phyloP scores from a whole-genome alignment of 768 basidiomycete genomes.

The Hypholoma sublateritium region DNA sequence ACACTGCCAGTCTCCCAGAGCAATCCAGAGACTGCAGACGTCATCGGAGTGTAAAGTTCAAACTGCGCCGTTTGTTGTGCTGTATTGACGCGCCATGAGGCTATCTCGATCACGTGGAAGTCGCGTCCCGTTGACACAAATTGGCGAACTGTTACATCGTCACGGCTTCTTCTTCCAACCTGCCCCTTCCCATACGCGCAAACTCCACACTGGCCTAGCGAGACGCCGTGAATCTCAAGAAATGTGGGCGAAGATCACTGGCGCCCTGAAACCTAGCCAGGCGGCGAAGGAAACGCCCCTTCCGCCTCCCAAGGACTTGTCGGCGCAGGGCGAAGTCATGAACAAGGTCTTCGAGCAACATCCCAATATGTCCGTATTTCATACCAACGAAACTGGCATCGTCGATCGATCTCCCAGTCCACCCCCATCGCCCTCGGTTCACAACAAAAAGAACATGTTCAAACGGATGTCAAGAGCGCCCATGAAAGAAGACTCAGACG shows the following conservation, averaged over 20 bases:
- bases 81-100: conserved; percentile 7
- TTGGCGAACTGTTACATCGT: conserved; percentile 17
- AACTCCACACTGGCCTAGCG: conserved; percentile 3
- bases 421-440: conserved; percentile 52
- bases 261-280: conserved; percentile 48
- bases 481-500: conserved; percentile 39
- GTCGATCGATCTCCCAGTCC: conserved; percentile 32
- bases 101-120: conserved; percentile 25
- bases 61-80: neutral
- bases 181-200: conserved; percentile 8
- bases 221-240: neutral
- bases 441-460: conserved; percentile 48
- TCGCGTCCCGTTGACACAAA: conserved; percentile 21
- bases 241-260: conserved; percentile 68
- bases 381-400: conserved; percentile 32
- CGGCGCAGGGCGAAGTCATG: conserved; percentile 41
- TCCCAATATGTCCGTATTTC: conserved; percentile 60
- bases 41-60: too few relatives aligned
- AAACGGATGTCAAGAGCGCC: conserved; percentile 49
- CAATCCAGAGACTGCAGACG: too few relatives aligned
- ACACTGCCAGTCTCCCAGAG: too few relatives aligned
- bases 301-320: conserved; percentile 29
- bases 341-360: conserved; percentile 57
- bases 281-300: conserved; percentile 4
- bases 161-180: conserved; percentile 21